Base-by-base conservation (phyloP, 2,329 filamentous ascomycete genomes). In the Scolecobasidium constrictum region DNA sequence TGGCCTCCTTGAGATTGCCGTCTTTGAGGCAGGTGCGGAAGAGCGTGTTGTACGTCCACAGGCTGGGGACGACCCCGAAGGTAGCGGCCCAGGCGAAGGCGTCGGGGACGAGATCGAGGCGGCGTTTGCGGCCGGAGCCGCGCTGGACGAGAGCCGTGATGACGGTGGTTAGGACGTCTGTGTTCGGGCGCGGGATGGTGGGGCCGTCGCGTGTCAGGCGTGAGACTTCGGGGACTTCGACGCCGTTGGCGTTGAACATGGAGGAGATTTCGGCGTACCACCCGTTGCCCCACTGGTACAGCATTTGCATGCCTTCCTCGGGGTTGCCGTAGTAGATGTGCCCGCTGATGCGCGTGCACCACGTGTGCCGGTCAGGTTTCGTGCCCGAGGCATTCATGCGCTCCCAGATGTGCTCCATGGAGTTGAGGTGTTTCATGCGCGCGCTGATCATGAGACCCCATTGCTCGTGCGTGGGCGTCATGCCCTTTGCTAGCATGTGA, bases 401-500 rank as follows among this genome's bases (percentile, higher is more conserved):
- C 0, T 61, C 50, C 85, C 86, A 93, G 22, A 87, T 69, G 1
- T 68, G 68, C 43, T 80, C 73, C 47, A 88, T 66, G 17, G 71
- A 76, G n/a, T 65, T 57, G 1, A 67, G 49, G 51, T 86, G 78
- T 42, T 68, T 68, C 39, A 75, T 69, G 39, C 67, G 69, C 1
- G 84, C 84, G 44, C 75, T 69, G 50, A 92, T 74, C 73, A 92
- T 82, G 35, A 75, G 65, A 31, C 78, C 81, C 74, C 83, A 92
- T 0, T 83, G 81, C 50, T 66, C 71, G 43, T 81, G 52, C 5
- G 71, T 78, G 12, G 83, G 80, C 44, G 64, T 58, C 21, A 81
- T 55, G 1, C 72, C 75, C 40, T 72, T 59, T 35, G 62, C 56
- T 12, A 71, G 54, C 69, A 77, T 73, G 46, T 67, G 57, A 44